These are phyloP conservation scores for Dothistroma pini DNA, from an alignment of 2,329 filamentous ascomycete species.

Conservation along the genomic window DNA sequence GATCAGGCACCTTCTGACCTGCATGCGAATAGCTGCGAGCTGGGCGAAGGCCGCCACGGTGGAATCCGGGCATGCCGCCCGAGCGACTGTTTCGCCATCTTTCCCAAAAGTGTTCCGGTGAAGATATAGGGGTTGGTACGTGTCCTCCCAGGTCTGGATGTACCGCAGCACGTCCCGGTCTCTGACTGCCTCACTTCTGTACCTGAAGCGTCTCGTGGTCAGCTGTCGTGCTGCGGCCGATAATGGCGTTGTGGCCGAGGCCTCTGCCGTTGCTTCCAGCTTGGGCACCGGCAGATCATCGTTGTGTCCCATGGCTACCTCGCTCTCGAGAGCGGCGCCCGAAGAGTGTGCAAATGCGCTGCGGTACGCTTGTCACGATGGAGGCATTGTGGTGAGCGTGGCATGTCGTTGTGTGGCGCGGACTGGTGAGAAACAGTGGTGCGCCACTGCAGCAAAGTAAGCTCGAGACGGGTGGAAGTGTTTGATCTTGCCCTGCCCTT, in stretches of 20 bases:
- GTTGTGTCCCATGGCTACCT: background rate
- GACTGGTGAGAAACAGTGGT: too few species aligned
- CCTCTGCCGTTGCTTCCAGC: background rate
- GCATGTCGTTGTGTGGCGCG: too few species aligned
- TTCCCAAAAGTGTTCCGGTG: background rate
- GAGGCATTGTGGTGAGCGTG: too few species aligned
- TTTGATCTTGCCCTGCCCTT: too few species aligned
- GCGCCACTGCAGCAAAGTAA: too few species aligned
- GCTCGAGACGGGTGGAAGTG: too few species aligned
- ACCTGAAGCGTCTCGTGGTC: background rate
- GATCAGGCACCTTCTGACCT: constrained; percentile 49
- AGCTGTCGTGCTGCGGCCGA: background rate
- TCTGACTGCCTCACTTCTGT: background rate
- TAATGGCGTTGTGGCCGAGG: background rate
- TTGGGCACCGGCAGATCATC: background rate
- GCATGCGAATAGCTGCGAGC: constrained; percentile 48
- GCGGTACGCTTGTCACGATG: background rate
- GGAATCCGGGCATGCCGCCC: background rate
- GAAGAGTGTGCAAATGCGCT: background rate
- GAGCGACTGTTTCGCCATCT: background rate
- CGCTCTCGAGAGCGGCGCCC: background rate
- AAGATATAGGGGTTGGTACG: background rate
- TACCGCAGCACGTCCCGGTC: background rate
- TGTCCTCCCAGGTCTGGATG: background rate
- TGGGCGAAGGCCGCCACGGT: constrained; percentile 49